Evolutionary conservation across 768 basidiomycete species (phyloP), one percentile per base, ranked within the genome.

Genomic region (Xerocomellus chrysenteron): DNA sequence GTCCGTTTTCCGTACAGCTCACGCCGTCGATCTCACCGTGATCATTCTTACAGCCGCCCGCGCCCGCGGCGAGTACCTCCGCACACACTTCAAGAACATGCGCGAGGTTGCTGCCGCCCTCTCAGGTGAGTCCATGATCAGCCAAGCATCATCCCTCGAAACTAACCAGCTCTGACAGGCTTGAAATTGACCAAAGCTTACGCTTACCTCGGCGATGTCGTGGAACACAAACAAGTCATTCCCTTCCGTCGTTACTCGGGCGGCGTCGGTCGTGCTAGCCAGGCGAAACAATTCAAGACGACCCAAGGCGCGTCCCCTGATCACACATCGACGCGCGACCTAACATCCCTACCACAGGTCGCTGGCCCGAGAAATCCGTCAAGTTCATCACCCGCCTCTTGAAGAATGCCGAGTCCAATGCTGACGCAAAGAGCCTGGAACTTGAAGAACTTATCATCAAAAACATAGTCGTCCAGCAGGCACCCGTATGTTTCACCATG

Each of bases 31-130:
- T 63, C 51, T 64, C 41, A 64, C 50, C 28, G 14, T 36, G 44
- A 50, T 40, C 45, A 47, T 55, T 58, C 61, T 47, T 73, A 39
- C 73, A 96, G 93, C 91, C 74, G 87, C 95, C 69, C 89, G 85
- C 71, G 90, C 95, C 57, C 90, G 90, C 69, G 94, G 94, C 68
- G 94, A 96, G 80, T 94, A 98, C 83, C 86, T 97, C 71, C 92
- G 95, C 68, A 98, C 97, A 47, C 96, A 98, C 81, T 99, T 97
- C 87, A 99, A 99, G 89, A 99, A 98, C 85, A 98, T 97, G 93
- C 88, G 92, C 61, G 97, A 99, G 78, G 97, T 98, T 54, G 95
- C 92, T 50, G 96, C 96, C 62, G 94, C 91, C 64, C 80, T 98
- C 62, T 84, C 87, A 63, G 95, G 94, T 93, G 62, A 68, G 82